Base-by-base conservation (phyloP, 257 asterid genomes). In the Verbascum thapsus region DNA sequence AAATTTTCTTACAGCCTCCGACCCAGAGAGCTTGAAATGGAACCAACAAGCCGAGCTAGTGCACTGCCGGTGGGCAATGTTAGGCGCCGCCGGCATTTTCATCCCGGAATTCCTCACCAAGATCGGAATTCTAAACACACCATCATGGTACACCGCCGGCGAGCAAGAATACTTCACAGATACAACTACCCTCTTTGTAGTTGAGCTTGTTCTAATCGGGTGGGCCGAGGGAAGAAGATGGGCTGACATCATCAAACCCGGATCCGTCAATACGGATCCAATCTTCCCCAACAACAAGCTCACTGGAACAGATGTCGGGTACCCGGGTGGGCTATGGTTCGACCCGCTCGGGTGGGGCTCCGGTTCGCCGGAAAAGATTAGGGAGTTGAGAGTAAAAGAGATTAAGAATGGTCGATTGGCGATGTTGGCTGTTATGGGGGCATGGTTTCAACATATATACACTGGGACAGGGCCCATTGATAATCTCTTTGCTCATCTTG, bases 151-250 rank as follows among this genome's bases (percentile, higher is more conserved):
- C 95, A 74, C 85, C 3, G 99, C 99, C 7, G 97, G 99, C 5
- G 97, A 92, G 22, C 96, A 43, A 37, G 91, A 94, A 11, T 94
- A 94, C 87, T 94, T 94, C 86, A 83, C 97, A 0, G 99, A 92
- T 39, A 92, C 94, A 0, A 89, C 99, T 2, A 92, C 99, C 0
- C 91, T 94, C 35, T 90, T 94, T 71, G 34, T 87, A 7, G 56
- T 94, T 0, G 96, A 94, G 84, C 10, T 94, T 79, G 16, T 90
- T n/a, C 81, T 94, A 48, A 94, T 94, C 0, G 99, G 99, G 4
- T 94, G 99, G 99, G 99, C 98, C 1, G 97, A 94, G 88, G 99
- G 99, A 43, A 79, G 99, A 61, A 72, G 99, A 66, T 94, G 99
- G 99, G 96, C 99, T 0, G 99, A 94, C 76, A 94, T 94, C 67